These are phyloP conservation scores for Sphaerulina vaccinii DNA, from an alignment of 2,329 filamentous ascomycete genomes.

Conservation along the genomic window DNA sequence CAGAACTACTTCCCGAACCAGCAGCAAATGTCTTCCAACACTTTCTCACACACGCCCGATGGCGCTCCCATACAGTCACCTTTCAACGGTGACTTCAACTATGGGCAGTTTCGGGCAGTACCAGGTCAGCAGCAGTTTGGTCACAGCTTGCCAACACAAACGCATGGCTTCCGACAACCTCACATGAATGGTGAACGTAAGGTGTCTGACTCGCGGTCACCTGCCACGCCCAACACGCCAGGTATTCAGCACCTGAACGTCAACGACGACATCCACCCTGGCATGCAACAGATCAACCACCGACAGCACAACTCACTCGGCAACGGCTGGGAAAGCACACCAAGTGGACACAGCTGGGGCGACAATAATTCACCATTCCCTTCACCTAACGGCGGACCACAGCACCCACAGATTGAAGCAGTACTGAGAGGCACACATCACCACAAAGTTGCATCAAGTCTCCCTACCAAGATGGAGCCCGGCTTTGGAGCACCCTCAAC, in stretches of 20 bases:
- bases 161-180: slow-evolving; percentile 30
- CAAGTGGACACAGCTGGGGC: slow-evolving; percentile 73
- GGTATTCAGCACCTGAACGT: slow-evolving; percentile 72
- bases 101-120: slow-evolving; percentile 71
- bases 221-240: slow-evolving; percentile 84
- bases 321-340: slow-evolving; percentile 87
- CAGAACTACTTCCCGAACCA: slow-evolving; percentile 48
- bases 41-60: slow-evolving; percentile 89
- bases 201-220: slow-evolving; percentile 69
- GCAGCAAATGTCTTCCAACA: slow-evolving; percentile 59
- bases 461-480: slow-evolving; percentile 79
- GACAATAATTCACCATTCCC: slow-evolving; percentile 83
- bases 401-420: slow-evolving; percentile 78
- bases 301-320: slow-evolving; percentile 50
- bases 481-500: slow-evolving; percentile 57
- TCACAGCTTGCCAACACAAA: slow-evolving; percentile 36
- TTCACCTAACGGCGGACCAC: slow-evolving; percentile 66
- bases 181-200: slow-evolving; percentile 55
- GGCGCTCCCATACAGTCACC: slow-evolving; percentile 90
- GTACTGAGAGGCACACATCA: slow-evolving; percentile 84
- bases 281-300: slow-evolving; percentile 48
- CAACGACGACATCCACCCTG: slow-evolving; percentile 47
- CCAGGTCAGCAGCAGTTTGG: slow-evolving; percentile 49
- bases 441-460: slow-evolving; percentile 54
- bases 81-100: slow-evolving; percentile 73